Conservation (phyloP, 495 filamentous ascomycete genomes). For the Neurospora africana region DNA sequence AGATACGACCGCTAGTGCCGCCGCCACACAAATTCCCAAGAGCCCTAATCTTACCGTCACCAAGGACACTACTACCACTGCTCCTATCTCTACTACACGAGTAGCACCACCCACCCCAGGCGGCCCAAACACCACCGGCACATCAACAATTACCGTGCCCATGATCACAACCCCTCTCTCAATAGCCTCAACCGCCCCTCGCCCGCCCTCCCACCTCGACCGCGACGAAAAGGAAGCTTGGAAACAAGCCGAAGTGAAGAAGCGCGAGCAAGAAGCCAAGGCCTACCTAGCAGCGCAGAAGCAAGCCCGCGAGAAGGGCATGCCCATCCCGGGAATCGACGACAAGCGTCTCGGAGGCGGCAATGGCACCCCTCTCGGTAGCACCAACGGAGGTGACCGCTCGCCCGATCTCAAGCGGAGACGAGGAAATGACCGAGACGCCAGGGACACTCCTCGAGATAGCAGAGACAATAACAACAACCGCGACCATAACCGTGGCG, state of each 20-base stretch:
- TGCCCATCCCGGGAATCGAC: constrained; percentile 36
- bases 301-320: constrained; percentile 40
- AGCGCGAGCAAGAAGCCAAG: constrained; percentile 48
- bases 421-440: constrained; percentile 30
- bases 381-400: constrained; percentile 21
- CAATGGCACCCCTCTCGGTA: not conserved
- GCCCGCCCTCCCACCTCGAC: constrained; percentile 20
- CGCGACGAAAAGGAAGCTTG: constrained; percentile 31
- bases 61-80: not conserved
- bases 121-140: not conserved
- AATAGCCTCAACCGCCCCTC: constrained; percentile 17
- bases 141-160: constrained; percentile 1
- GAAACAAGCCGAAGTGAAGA: constrained; percentile 44
- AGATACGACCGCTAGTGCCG: not conserved
- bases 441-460: constrained; percentile 12
- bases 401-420: constrained; percentile 37
- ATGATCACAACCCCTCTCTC: constrained; percentile 18
- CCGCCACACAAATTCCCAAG: not conserved
- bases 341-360: constrained; percentile 21
- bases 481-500: not conserved
- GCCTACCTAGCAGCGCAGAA: constrained; percentile 44
- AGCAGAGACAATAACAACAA: not conserved
- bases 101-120: not conserved
- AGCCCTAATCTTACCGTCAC: not conserved
- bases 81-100: not conserved